A percentile compares a stretch with the other conserved stretches of the same genome.
phyloP scores from a whole-genome alignment of 805 yeast genomes.

The Zygoascus bituminiphila region DNA sequence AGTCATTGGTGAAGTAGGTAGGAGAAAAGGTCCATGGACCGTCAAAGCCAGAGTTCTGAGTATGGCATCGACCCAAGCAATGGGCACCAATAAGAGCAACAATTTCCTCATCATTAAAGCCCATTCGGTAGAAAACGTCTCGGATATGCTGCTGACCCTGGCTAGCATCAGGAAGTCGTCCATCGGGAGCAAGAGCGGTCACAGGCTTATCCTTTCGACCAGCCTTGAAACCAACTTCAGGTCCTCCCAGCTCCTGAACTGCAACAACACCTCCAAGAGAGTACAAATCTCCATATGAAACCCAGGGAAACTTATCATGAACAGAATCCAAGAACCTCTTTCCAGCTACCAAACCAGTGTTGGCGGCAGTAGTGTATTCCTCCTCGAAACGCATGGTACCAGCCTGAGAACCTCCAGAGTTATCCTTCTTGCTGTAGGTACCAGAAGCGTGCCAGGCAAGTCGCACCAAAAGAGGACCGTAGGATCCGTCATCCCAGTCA shows the following conservation, averaged over 20 bases:
- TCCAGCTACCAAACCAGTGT: conserved; percentile 56
- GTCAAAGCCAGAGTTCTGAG: conserved; percentile 50
- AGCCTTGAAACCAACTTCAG: conserved; percentile 66
- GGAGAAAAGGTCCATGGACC: conserved; percentile 85
- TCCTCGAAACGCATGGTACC: conserved; percentile 51
- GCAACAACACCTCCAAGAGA: conserved; percentile 75
- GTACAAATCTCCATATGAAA: conserved; percentile 71
- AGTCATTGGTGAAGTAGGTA: conserved; percentile 61
- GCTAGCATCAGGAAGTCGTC: conserved; percentile 67
- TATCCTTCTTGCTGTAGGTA: conserved; percentile 49
- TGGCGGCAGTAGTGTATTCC: conserved; percentile 49
- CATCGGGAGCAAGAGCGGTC: conserved; percentile 48
- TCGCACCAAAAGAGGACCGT: conserved; percentile 66
- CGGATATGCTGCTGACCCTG: conserved; percentile 58
- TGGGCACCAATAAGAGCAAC: conserved; percentile 74
- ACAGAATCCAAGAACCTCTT: conserved; percentile 50
- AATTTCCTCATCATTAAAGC: conserved; percentile 61
- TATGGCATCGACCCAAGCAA: conserved; percentile 68
- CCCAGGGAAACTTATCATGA: conserved; percentile 53
- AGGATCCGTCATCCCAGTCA: conserved; percentile 55
- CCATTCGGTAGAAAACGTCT: conserved; percentile 54
- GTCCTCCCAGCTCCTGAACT: conserved; percentile 72
- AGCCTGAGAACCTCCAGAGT: conserved; percentile 48
- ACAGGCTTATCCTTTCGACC: conserved; percentile 61
- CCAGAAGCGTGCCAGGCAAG: conserved; percentile 79